Percentiles rank a stretch among this genome's conserved stretches.
phyloP scores from a whole-genome alignment of 2,329 filamentous ascomycete genomes.

The Ophiostoma himal-ulmi region DNA sequence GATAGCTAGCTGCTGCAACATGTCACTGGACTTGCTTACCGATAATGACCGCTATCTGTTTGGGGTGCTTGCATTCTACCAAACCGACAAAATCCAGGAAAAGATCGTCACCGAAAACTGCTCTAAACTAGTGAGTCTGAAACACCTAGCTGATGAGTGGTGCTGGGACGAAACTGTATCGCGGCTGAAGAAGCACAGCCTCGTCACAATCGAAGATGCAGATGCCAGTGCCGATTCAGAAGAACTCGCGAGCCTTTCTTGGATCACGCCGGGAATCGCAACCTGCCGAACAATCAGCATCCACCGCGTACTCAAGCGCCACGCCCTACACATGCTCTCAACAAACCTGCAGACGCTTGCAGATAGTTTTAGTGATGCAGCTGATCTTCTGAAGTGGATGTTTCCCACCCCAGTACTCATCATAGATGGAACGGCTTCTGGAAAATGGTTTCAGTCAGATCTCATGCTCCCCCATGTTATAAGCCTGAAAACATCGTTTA shows the following conservation, averaged over 20 bases:
- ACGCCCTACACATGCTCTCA: not conserved
- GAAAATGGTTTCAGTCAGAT: not conserved
- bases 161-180: not conserved
- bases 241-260: not conserved
- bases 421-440: no score
- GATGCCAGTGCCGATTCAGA: no score
- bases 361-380: not conserved
- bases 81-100: not conserved
- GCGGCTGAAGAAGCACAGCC: not conserved
- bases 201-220: not conserved
- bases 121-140: not conserved
- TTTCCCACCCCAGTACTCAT: not conserved
- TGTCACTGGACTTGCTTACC: not conserved
- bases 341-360: not conserved
- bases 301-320: not conserved
- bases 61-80: not conserved
- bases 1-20: not conserved
- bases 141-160: not conserved
- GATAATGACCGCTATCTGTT: not conserved
- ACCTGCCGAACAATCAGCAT: not conserved
- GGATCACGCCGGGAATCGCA: not conserved
- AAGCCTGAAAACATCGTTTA: not conserved
- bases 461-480: not conserved
- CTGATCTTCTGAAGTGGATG: not conserved
- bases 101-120: not conserved